Evolutionary conservation across 768 basidiomycete species (phyloP).

Genomic region (Mycena polygramma): DNA sequence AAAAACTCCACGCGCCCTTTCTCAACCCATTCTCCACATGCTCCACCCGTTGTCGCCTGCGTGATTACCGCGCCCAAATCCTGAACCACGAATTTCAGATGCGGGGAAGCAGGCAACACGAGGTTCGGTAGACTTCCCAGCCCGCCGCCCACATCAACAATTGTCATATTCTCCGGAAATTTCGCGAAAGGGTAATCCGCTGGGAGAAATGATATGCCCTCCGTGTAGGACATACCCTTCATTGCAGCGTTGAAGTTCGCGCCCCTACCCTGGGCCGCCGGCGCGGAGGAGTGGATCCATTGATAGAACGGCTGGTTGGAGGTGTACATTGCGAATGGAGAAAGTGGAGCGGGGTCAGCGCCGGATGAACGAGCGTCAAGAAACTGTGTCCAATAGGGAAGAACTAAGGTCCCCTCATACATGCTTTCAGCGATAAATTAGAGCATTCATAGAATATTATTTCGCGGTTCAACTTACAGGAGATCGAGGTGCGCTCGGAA

Average conservation of each 20-base stretch:
- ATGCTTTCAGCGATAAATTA: conserved; percentile 14
- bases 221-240: conserved; percentile 27
- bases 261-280: conserved; percentile 10
- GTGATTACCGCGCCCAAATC: conserved; percentile 23
- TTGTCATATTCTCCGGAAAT: conserved; percentile 13
- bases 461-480: conserved; percentile 4
- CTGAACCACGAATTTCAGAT: conserved; percentile 25
- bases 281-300: conserved; percentile 25
- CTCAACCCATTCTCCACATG: conserved; percentile 18
- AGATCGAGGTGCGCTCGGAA: conserved; percentile 32
- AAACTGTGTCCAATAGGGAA: conserved; percentile 26
- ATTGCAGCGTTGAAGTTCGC: conserved; percentile 30
- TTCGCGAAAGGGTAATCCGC: conserved; percentile 25
- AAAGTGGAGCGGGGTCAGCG: conserved; percentile 4
- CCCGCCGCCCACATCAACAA: conserved; percentile 30
- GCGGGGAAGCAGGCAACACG: conserved; percentile 19
- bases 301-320: conserved; percentile 21
- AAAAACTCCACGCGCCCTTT: conserved; percentile 20
- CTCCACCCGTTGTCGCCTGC: conserved; percentile 8
- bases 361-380: conserved; percentile 17
- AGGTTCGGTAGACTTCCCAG: conserved; percentile 23
- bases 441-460: not conserved
- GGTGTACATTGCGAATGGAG: conserved; percentile 25
- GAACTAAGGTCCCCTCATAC: conserved; percentile 24
- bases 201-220: conserved; percentile 25